Evolutionary conservation across 805 yeast species (phyloP).

Genomic region (Jamesozyma hellenica): DNA sequence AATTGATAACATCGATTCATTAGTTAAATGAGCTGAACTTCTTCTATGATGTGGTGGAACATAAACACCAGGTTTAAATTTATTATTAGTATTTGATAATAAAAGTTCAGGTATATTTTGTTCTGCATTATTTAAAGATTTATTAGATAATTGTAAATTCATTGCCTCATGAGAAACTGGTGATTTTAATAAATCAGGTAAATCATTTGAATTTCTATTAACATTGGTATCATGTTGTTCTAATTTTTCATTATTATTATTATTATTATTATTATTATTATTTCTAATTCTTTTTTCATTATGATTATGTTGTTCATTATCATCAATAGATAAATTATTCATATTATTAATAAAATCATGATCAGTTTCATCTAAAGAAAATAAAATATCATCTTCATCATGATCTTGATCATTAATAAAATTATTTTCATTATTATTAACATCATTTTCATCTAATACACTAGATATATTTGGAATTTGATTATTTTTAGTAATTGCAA

Average conservation of each 20-base stretch:
- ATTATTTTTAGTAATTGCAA: constrained; percentile 6
- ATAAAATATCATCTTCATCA: constrained; percentile 27
- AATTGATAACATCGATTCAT: constrained; percentile 20
- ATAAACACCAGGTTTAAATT: constrained; percentile 28
- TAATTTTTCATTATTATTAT: neutral
- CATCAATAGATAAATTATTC: constrained; percentile 16
- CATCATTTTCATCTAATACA: constrained; percentile 11
- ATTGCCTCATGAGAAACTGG: constrained; percentile 10
- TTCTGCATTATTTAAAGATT: neutral
- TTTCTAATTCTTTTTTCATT: neutral
- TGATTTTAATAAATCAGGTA: constrained; percentile 27
- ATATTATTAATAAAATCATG: constrained; percentile 22
- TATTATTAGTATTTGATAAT: constrained; percentile 1
- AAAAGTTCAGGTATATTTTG: neutral
- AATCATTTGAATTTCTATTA: constrained; percentile 2
- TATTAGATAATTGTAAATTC: neutral
- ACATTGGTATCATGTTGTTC: neutral
- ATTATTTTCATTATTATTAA: neutral
- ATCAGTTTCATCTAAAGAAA: constrained; percentile 29
- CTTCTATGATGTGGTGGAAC: constrained; percentile 49
- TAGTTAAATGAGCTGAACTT: constrained; percentile 15
- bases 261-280: constrained; percentile 2
- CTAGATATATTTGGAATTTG: constrained; percentile 19
- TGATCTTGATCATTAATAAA: constrained; percentile 11
- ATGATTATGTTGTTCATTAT: neutral